Conservation (phyloP, 2,329 filamentous ascomycete genomes). For the Chaetomiaceae sp. region DNA sequence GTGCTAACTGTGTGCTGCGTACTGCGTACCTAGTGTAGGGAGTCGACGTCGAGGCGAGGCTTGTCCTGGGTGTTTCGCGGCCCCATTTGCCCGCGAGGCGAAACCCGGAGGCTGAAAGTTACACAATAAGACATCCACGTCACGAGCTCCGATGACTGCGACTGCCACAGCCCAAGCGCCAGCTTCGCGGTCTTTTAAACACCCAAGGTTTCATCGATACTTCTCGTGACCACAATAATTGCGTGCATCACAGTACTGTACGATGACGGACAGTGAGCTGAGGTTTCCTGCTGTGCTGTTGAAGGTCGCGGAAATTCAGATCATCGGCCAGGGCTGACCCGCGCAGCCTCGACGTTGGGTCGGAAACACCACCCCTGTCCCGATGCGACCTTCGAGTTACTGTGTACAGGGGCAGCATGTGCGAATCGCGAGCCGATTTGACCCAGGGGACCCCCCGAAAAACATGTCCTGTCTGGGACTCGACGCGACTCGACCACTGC, state of each 20-base stretch:
- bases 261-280: too few species aligned
- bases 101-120: not conserved
- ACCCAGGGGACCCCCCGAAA: slow-evolving; percentile 2
- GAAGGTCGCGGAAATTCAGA: slow-evolving; percentile 8
- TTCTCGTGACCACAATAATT: too few species aligned
- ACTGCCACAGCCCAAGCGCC: not conserved
- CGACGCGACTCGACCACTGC: slow-evolving; percentile 8
- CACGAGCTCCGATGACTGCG: not conserved
- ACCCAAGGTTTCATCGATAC: too few species aligned
- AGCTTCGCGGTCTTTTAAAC: not conserved
- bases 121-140: not conserved
- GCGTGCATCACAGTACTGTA: too few species aligned
- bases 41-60: not conserved
- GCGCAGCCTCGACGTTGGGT: slow-evolving; percentile 8
- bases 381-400: slow-evolving; percentile 8
- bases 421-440: not conserved
- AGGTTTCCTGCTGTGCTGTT: too few species aligned
- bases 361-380: slow-evolving; percentile 17
- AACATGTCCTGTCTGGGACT: not conserved
- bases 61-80: not conserved
- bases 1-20: too few species aligned
- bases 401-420: slow-evolving; percentile 8
- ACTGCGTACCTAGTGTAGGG: too few species aligned
- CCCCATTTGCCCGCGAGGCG: not conserved
- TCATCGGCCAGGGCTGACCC: slow-evolving; percentile 4